phyloP scores from a whole-genome alignment of 2,329 filamentous ascomycete species.

The Paecilomyces variotii region DNA sequence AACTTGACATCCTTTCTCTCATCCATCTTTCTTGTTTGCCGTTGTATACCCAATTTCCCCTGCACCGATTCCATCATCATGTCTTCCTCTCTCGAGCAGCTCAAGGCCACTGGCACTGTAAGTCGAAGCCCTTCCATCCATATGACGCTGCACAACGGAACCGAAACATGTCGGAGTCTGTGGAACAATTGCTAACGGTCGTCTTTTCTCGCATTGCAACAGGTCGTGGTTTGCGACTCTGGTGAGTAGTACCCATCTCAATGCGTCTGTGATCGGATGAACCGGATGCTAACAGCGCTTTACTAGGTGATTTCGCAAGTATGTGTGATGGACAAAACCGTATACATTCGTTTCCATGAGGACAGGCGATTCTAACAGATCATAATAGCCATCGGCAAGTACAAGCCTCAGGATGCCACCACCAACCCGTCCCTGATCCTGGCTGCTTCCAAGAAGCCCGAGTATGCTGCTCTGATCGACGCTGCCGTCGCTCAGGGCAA shows the following conservation, averaged over 20 bases:
- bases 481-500: constrained; percentile 79
- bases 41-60: background rate
- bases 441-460: constrained; percentile 93
- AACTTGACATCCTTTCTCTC: background rate
- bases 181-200: constrained; percentile 8
- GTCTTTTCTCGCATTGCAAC: constrained; percentile 11
- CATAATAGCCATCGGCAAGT: constrained; percentile 83
- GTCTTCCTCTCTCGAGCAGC: constrained; percentile 87
- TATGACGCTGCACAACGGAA: background rate
- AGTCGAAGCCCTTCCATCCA: constrained; percentile 35
- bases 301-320: constrained; percentile 67
- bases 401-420: constrained; percentile 99
- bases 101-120: constrained; percentile 95
- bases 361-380: constrained; percentile 5
- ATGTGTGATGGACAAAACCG: constrained; percentile 35
- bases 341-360: constrained; percentile 1
- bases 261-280: constrained; percentile 19
- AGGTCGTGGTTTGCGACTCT: constrained; percentile 96
- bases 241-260: constrained; percentile 52
- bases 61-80: constrained; percentile 41
- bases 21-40: background rate
- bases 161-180: constrained; percentile 1
- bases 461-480: constrained; percentile 91
- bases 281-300: background rate
- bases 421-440: constrained; percentile 99